Evolutionary conservation across 768 basidiomycete genomes (phyloP), one percentile per base, ranked within the genome.

Genomic region (Agrocybe pediades): DNA sequence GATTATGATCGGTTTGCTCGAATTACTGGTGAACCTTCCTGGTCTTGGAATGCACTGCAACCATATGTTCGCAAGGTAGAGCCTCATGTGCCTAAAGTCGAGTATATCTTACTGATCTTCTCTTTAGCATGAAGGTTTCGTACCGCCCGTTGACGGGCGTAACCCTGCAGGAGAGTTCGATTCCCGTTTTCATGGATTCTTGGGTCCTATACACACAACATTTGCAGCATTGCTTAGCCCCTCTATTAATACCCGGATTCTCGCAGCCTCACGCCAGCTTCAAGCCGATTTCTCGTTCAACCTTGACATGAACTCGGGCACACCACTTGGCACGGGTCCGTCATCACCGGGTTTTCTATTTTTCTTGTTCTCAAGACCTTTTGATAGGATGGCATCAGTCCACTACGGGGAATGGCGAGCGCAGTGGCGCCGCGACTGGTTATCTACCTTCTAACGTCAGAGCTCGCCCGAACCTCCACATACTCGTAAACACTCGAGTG

Each of bases 1-100:
- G 83, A 84, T 56, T 86, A 75, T 49, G 79, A 85, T 55, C 75
- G 80, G 52, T 82, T 75, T 65, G 81, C 79, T 0, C 40, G 61
- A 2, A 64, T 77, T 27, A 68, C 72, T 16, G 81, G 76, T 4
- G 79, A 83, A 27, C 50, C 68, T 2, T 71, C 71, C 3, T 86
- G 84, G 84, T 57, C 57, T 0, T 71, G 69, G 67, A 56, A 50
- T 1, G 58, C 53, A 6, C 45, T 74, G 11, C 53, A 60, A 15
- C 60, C 62, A 16, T 68, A 65, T 41, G 51, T 68, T 24, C 30
- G 39, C 9, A 68, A 62, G 58, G 69, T 67, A 42, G n/a, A n/a
- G n/a, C n/a, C n/a, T n/a, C n/a, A n/a, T n/a, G n/a, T n/a, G n/a
- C n/a, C n/a, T n/a, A n/a, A n/a, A n/a, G n/a, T n/a, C n/a, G n/a